A percentile compares a stretch with the other conserved stretches of the same genome.
Conservation (phyloP, 202 grass and related monocot genomes). For the Musa balbisiana region DNA sequence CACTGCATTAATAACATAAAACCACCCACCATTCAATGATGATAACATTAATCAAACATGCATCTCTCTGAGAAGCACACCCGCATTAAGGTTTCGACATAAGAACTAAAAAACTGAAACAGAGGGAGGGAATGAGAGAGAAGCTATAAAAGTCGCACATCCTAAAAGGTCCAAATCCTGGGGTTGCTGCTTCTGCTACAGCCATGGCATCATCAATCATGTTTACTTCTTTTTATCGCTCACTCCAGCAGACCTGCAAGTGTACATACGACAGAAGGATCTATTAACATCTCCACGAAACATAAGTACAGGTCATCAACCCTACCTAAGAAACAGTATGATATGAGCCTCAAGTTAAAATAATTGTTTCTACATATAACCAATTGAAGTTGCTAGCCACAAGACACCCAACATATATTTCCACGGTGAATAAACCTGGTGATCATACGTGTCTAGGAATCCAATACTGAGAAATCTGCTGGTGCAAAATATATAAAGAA, state of each 20-base stretch:
- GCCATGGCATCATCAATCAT: too few relatives aligned
- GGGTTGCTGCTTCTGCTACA: neutral
- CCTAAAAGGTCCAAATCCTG: neutral
- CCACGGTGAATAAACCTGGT: neutral
- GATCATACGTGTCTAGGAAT: neutral
- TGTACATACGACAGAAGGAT: neutral
- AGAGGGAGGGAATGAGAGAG: too few relatives aligned
- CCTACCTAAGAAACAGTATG: too few relatives aligned
- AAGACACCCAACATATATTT: neutral
- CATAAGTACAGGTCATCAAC: neutral
- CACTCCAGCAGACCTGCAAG: conserved; percentile 14
- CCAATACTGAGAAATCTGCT: neutral
- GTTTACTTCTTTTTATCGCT: conserved; percentile 11
- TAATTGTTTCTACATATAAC: neutral
- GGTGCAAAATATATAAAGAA: neutral
- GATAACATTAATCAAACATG: too few relatives aligned
- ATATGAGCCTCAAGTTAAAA: too few relatives aligned
- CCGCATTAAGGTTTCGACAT: too few relatives aligned
- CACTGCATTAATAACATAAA: too few relatives aligned
- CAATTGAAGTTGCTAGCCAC: neutral
- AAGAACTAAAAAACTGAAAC: too few relatives aligned
- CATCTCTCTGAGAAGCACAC: too few relatives aligned
- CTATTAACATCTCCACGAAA: neutral
- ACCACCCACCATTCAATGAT: too few relatives aligned
- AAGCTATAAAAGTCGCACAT: neutral